Percentiles rank a stretch among this genome's conserved stretches.
phyloP scores from a whole-genome alignment of 148 eudicot genomes.

The Heliosperma pusillum region DNA sequence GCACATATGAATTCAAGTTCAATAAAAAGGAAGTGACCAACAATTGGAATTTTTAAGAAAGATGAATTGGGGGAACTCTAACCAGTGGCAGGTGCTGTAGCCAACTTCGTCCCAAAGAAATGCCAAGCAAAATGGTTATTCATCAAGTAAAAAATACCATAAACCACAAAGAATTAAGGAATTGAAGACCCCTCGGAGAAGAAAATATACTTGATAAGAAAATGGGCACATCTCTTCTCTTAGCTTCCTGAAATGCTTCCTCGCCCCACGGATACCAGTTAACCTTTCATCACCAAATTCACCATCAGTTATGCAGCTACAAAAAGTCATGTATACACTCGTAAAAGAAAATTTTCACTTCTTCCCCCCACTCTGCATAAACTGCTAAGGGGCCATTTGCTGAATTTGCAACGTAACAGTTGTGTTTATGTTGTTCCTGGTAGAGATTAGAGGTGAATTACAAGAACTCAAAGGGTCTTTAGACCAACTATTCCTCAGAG shows the following conservation, averaged over 20 bases:
- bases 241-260: conserved; percentile 92
- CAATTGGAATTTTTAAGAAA: background rate
- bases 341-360: background rate
- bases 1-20: conserved; percentile 2
- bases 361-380: no score
- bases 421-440: background rate
- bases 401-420: background rate
- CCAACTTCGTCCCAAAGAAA: conserved; percentile 55
- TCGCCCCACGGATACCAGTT: conserved; percentile 99
- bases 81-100: conserved; percentile 99
- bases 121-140: conserved; percentile 22
- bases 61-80: conserved; percentile 24
- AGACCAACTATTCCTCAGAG: background rate
- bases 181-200: background rate
- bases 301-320: background rate
- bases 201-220: conserved; percentile 71
- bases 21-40: background rate
- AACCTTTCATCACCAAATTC: conserved; percentile 42
- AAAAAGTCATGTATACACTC: background rate
- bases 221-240: conserved; percentile 79
- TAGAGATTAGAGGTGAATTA: background rate
- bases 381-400: background rate
- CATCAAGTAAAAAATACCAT: conserved; percentile 20
- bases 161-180: conserved; percentile 7
- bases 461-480: background rate